phyloP scores from a whole-genome alignment of 805 yeast species.

The Allodekkera sacchari region DNA sequence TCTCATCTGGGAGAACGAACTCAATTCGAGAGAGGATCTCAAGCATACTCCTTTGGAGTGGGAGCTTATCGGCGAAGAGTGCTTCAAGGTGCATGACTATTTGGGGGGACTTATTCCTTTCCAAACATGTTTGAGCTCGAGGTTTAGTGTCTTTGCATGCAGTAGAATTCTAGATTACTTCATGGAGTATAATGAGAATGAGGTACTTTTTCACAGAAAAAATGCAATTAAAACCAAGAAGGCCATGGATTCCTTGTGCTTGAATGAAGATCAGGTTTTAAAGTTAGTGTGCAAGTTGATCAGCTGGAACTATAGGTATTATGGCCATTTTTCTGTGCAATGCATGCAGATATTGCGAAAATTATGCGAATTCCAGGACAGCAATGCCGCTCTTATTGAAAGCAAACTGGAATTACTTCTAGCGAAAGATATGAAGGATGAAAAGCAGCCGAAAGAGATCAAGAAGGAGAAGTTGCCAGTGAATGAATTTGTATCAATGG shows the following conservation, averaged over 20 bases:
- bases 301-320: slow-evolving; percentile 61
- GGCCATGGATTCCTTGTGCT: not conserved
- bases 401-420: slow-evolving; percentile 32
- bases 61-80: slow-evolving; percentile 60
- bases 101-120: slow-evolving; percentile 44
- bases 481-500: slow-evolving; percentile 5
- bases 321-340: slow-evolving; percentile 41
- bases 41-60: slow-evolving; percentile 63
- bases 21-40: slow-evolving; percentile 13
- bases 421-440: slow-evolving; percentile 6
- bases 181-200: slow-evolving; percentile 17
- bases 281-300: slow-evolving; percentile 39
- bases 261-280: slow-evolving; percentile 30
- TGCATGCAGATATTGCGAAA: slow-evolving; percentile 34
- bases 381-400: slow-evolving; percentile 28
- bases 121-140: slow-evolving; percentile 43
- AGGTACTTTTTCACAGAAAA: slow-evolving; percentile 16
- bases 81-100: slow-evolving; percentile 38
- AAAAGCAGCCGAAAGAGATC: no score
- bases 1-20: slow-evolving; percentile 44
- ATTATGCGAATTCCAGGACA: slow-evolving; percentile 26
- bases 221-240: slow-evolving; percentile 13
- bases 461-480: no score
- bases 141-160: slow-evolving; percentile 57
- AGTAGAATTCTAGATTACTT: slow-evolving; percentile 39